A percentile compares a stretch with the other conserved stretches of the same genome.
Conservation (phyloP, 1,284 basidiomycete genomes). For the Cryptococcus sp. region DNA sequence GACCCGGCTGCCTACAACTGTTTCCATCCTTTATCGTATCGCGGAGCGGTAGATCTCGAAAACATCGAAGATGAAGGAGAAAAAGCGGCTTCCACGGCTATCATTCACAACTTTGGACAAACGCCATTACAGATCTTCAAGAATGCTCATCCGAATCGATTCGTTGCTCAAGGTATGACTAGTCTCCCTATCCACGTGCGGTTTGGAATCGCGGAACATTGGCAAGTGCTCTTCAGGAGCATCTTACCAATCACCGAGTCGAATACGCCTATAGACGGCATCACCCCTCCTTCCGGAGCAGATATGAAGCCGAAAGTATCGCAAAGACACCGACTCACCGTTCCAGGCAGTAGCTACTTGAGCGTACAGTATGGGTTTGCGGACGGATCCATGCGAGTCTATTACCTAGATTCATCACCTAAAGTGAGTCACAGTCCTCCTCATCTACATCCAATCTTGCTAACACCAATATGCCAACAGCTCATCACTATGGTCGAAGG, state of each 20-base stretch:
- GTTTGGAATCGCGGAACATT: slow-evolving; percentile 74
- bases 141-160: slow-evolving; percentile 74
- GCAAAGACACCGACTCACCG: slow-evolving; percentile 30
- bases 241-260: slow-evolving; percentile 55
- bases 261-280: slow-evolving; percentile 64
- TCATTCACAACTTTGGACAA: slow-evolving; percentile 94
- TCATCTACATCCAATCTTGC: background rate
- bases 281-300: slow-evolving; percentile 15
- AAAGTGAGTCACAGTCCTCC: slow-evolving; percentile 56
- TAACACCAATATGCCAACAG: background rate
- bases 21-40: slow-evolving; percentile 93
- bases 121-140: slow-evolving; percentile 87
- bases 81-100: slow-evolving; percentile 87
- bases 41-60: slow-evolving; percentile 87
- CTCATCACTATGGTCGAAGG: slow-evolving; percentile 71
- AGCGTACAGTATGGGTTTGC: slow-evolving; percentile 51
- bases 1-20: slow-evolving; percentile 77
- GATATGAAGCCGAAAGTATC: slow-evolving; percentile 35
- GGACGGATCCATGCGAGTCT: slow-evolving; percentile 42
- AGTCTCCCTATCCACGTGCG: slow-evolving; percentile 69
- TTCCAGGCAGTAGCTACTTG: slow-evolving; percentile 27
- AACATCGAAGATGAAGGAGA: slow-evolving; percentile 81
- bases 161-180: slow-evolving; percentile 64
- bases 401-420: slow-evolving; percentile 58
- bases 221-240: slow-evolving; percentile 48